Base-by-base conservation (phyloP, 768 basidiomycete species). In the Tricholoma sp. region DNA sequence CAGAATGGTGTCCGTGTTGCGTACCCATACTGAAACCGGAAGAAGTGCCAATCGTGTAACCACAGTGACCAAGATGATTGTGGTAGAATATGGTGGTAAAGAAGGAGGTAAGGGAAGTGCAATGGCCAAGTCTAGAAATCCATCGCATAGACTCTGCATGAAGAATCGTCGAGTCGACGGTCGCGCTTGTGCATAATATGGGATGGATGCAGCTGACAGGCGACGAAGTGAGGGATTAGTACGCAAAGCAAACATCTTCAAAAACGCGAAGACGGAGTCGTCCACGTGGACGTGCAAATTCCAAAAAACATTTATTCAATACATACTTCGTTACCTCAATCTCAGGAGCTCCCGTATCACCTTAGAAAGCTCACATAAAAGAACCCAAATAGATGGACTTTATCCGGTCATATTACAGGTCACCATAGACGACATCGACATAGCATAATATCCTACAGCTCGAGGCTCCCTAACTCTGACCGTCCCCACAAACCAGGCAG, bases 21-120 rank as follows among this genome's bases (percentile, higher is more conserved):
- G 58, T 61, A 91, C 91, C 91, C 90, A 92, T 76, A 91, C 67
- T 63, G 88, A 82, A 57, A 88, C 74, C 31, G 91, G 91, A 11
- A 89, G 76, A 5, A 89, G 81, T 1, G 75, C 75, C 27, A 85
- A 72, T 64, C 91, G 83, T 39, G 82, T 76, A 12, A 79, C 66
- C 37, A 89, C 66, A 2, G 90, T 85, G 55, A 83, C 76, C 3
- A 91, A 65, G 52, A 92, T 85, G 57, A 93, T 90, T 2, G 89
- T 85, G 1, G 83, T 79, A 5, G 91, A 81, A 70, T 92, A 92
- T 0, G 83, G 71, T 0, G 91, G 89, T 60, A 83, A 75, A 9
- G 78, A 79, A 0, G 84, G 75, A 21, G 91, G 88, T 61, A 83
- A 74, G 1, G 90, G 90, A n/a, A 91, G 73, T 3, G 87, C 88